Evolutionary conservation across 2,329 filamentous ascomycete genomes (phyloP), one percentile per base, ranked within the genome.

Genomic region (Fusarium gaditjirri): DNA sequence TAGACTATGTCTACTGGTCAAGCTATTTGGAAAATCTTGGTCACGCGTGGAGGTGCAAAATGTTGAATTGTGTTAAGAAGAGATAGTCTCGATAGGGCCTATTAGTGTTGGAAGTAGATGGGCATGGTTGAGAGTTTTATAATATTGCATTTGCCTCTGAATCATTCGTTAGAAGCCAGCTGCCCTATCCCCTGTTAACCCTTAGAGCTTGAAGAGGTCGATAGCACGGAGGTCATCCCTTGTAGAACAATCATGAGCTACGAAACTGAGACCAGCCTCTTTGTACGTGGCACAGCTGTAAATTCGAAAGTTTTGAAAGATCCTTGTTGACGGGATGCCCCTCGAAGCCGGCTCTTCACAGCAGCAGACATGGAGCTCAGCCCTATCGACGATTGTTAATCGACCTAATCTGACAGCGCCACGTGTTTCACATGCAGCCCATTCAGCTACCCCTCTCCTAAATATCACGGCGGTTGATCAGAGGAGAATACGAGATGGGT

Each of bases 401-500:
- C 4, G 31, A 50, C 12, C 47, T 50, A 50, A 25, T 50, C 31
- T 50, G 4, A 35, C 3, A 25, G 2, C 47, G 31, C n/a, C 47
- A 50, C 47, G 47, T 50, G 47, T 50, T 35, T 25, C 31, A 25
- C 2, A 14, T 49, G 16, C 46, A 25, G 29, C n/a, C 16, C 46
- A 10, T 25, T 19, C 11, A 35, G 0, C 8, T 50, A 50, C 47
- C 47, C 47, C 47, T 35, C 31, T 3, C 11, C 35, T 35, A n/a
- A 25, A 33, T 10, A 49, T 33, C n/a, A 33, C 16, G 9, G 10
- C 16, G 4, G 14, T 29, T 6, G 6, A 16, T n/a, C 7, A 17
- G 9, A 31, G 3, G 10, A 7, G 7, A 33, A 2, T 2, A 13
- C 0, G 14, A 19, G 1, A 13, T 17, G 10, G 19, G 21, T 31